Conservation (phyloP, 2,329 filamentous ascomycete genomes). For the Periconia sp. region DNA sequence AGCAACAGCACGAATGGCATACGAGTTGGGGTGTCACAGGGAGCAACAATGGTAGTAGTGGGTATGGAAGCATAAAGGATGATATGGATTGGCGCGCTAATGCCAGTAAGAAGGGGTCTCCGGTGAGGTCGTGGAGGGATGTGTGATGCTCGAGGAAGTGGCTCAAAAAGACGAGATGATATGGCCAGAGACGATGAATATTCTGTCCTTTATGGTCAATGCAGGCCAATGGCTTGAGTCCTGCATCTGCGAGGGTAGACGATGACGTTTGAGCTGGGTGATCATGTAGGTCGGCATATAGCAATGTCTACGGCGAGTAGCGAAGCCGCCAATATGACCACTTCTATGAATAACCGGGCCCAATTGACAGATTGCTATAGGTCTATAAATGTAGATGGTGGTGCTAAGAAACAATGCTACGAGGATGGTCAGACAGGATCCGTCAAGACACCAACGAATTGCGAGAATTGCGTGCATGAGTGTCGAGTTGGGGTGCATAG, state of each 20-base stretch:
- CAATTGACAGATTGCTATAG: too few relatives aligned
- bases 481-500: constrained; percentile 27
- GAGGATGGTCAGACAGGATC: too few relatives aligned
- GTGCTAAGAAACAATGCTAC: too few relatives aligned
- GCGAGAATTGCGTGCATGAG: constrained; percentile 11
- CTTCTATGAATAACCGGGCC: neutral
- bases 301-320: neutral
- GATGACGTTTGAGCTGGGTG: neutral
- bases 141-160: constrained; percentile 4
- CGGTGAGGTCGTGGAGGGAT: constrained; percentile 5
- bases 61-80: too few relatives aligned
- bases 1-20: neutral
- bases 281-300: neutral
- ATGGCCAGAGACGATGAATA: too few relatives aligned
- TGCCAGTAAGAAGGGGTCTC: neutral
- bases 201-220: neutral
- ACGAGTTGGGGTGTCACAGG: neutral
- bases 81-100: neutral
- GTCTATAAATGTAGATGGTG: too few relatives aligned
- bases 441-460: too few relatives aligned
- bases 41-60: constrained; percentile 1
- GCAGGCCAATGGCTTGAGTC: neutral
- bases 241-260: neutral
- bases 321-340: neutral
- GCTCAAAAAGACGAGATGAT: neutral